Evolutionary conservation across 306 rosid genomes (phyloP).

Genomic region (Argentina anserina): DNA sequence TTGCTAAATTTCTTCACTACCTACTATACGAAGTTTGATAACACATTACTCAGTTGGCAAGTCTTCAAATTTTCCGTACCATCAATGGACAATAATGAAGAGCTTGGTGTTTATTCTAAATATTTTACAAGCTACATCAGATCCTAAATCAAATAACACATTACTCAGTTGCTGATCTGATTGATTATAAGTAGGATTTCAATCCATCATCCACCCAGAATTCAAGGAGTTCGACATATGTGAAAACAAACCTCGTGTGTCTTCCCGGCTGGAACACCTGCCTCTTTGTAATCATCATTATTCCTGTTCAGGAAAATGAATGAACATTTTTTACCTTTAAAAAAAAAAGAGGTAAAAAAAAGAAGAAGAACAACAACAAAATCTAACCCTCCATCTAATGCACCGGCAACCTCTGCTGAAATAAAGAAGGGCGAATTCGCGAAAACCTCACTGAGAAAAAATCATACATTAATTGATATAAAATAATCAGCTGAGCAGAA

Average conservation of each 20-base stretch:
- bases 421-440: constrained; percentile 91
- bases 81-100: neutral
- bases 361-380: neutral
- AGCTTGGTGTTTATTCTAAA: neutral
- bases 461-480: constrained; percentile 24
- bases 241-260: constrained; percentile 64
- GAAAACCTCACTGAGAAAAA: constrained; percentile 70
- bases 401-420: constrained; percentile 84
- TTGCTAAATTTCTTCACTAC: neutral
- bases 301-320: constrained; percentile 38
- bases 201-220: neutral
- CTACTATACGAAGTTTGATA: neutral
- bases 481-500: constrained; percentile 19
- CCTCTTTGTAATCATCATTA: constrained; percentile 76
- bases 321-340: neutral
- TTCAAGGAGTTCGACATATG: constrained; percentile 8
- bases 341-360: neutral
- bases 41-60: neutral
- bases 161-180: neutral
- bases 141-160: neutral
- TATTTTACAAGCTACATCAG: neutral
- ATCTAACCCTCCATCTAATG: constrained; percentile 56
- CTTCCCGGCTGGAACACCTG: constrained; percentile 76
- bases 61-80: neutral
- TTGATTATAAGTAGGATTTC: neutral